phyloP scores from a whole-genome alignment of 2,329 filamentous ascomycete species.

The Alternaria burnsii region DNA sequence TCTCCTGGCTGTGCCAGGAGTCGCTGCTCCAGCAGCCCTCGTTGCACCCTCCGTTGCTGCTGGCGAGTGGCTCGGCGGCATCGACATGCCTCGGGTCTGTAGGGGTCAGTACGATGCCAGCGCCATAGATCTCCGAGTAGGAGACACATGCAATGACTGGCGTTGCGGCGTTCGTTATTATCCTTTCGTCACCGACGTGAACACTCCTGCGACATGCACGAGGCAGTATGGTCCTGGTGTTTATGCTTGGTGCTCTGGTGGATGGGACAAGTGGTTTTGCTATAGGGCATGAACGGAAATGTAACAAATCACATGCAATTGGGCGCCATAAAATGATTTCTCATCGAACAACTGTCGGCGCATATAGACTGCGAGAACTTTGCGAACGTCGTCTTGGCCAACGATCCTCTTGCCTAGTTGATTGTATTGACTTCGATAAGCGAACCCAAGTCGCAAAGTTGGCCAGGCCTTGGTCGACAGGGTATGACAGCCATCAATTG shows the following conservation, averaged over 20 bases:
- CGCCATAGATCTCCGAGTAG: not conserved
- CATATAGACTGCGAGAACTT: rapidly evolving
- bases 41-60: not conserved
- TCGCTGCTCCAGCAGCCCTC: not conserved
- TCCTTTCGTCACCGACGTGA: not conserved
- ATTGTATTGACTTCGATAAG: too few relatives aligned
- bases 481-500: rapidly evolving
- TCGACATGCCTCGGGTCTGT: not conserved
- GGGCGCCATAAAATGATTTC: too few relatives aligned
- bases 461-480: too few relatives aligned
- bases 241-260: not conserved
- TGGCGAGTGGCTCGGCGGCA: not conserved
- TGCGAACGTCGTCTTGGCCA: too few relatives aligned
- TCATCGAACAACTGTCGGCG: rapidly evolving
- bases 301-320: not conserved
- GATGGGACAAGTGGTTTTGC: not conserved
- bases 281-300: not conserved
- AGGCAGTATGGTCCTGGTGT: not conserved
- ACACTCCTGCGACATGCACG: not conserved
- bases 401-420: too few relatives aligned
- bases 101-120: not conserved
- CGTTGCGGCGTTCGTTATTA: not conserved
- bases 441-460: rapidly evolving
- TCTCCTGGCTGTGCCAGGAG: not conserved
- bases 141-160: not conserved